Evolutionary conservation across 2,329 filamentous ascomycete genomes (phyloP).

Genomic region (Fragosphaeria purpurea): DNA sequence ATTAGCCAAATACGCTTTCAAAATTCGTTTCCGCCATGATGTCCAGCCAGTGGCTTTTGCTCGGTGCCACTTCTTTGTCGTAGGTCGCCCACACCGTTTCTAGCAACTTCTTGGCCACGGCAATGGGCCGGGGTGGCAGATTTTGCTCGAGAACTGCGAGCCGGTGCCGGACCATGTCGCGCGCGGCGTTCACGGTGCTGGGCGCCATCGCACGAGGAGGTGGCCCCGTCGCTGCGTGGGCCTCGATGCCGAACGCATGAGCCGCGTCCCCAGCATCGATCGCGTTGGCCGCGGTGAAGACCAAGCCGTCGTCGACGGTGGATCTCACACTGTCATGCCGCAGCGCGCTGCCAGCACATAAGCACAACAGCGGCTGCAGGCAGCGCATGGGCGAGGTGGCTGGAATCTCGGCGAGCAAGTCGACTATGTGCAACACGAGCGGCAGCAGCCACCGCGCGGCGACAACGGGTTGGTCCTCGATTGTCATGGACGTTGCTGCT

Average conservation of each 20-base stretch:
- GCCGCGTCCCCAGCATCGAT: too few relatives aligned
- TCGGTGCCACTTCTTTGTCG: constrained; percentile 20
- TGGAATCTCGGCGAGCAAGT: constrained; percentile 11
- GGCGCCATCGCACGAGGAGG: not conserved
- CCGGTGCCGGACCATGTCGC: constrained; percentile 25
- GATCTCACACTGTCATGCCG: not conserved
- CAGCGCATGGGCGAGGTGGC: constrained; percentile 15
- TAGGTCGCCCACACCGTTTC: constrained; percentile 30
- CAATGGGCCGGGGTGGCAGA: constrained; percentile 27
- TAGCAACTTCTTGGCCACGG: constrained; percentile 27
- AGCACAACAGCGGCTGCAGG: constrained; percentile 15
- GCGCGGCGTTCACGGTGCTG: constrained; percentile 13
- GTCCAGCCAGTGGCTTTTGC: constrained; percentile 12
- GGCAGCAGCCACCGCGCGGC: constrained; percentile 6
- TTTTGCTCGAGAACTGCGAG: constrained; percentile 26
- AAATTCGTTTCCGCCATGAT: constrained; percentile 9
- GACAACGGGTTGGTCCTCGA: not conserved
- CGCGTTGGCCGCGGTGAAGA: too few relatives aligned
- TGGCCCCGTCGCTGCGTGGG: too few relatives aligned
- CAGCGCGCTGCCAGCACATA: constrained; percentile 14
- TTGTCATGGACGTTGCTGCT: not conserved
- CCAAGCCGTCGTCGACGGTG: not conserved
- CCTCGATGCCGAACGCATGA: too few relatives aligned
- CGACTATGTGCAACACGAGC: constrained; percentile 10
- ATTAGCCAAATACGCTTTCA: constrained; percentile 10